Evolutionary conservation across 345 rosid genomes (phyloP), one percentile per base, ranked within the genome.

Genomic region (Moricandia arvensis): DNA sequence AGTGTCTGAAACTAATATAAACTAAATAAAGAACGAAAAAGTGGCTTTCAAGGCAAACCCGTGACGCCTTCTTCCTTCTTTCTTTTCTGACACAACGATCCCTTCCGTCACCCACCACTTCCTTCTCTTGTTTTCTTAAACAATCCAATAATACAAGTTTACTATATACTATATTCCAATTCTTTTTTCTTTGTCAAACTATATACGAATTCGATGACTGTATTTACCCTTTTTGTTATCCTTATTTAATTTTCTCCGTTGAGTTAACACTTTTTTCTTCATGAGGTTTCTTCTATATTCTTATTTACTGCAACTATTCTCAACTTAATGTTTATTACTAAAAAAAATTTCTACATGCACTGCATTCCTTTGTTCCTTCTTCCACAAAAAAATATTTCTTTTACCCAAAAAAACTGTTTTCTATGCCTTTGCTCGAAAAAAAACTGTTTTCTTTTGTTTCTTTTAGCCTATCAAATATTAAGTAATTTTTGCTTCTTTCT

Each of bases 41-140:
- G 96, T 74, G 88, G 81, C 80, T 86, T 85, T 89, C 93, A 87
- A 93, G 91, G 87, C 91, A 90, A 90, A 85, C 98, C 98, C 98
- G 98, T 93, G 98, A 93, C 80, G 77, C 65, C 70, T 74, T 74
- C 67, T 72, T 70, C 73, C 68, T 67, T 57, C 34, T 45, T 47
- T 75, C 66, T 71, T 54, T 75, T 75, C 91, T 85, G 91, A 85
- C 91, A 71, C 79, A 74, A 73, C 75, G 81, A 89, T 87, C 91
- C 86, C 86, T 83, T 65, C 90, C 60, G 85, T 80, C 90, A 86
- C 83, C 88, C 90, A 82, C 80, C 80, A 71, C 80, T 65, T 77
- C 73, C 80, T 72, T 72, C 81, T 72, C 64, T 47, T 72, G 13
- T 49, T 61, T 78, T 72, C 64, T 68, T 78, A 71, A 59, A 66